These are phyloP conservation scores for Metschnikowia cubensis DNA, from an alignment of 805 yeast genomes.

Conservation along the genomic window DNA sequence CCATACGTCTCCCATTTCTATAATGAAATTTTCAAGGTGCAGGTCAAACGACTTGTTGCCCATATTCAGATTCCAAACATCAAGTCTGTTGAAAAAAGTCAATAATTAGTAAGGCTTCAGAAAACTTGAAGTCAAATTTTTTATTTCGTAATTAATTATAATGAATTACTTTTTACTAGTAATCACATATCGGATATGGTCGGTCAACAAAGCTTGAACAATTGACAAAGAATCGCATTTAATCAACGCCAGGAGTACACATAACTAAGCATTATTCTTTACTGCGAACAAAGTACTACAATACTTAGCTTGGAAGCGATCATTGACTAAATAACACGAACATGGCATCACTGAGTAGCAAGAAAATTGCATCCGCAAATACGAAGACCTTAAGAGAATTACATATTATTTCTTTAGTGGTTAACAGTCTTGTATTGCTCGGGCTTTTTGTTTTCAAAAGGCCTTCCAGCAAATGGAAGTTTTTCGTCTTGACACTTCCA, in stretches of 20 bases:
- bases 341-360: constrained; percentile 58
- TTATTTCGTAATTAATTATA: not conserved
- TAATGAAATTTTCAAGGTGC: constrained; percentile 18
- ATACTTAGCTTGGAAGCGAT: not conserved
- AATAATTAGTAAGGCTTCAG: constrained; percentile 1
- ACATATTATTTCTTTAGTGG: constrained; percentile 27
- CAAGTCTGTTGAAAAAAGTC: constrained; percentile 13
- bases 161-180: not conserved
- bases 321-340: not conserved
- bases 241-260: not conserved
- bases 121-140: not conserved
- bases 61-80: constrained; percentile 22
- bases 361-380: constrained; percentile 48
- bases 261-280: not conserved
- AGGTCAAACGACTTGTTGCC: constrained; percentile 17
- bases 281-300: not conserved
- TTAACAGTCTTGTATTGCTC: constrained; percentile 14
- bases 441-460: constrained; percentile 11
- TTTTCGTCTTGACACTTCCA: constrained; percentile 33
- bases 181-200: not conserved
- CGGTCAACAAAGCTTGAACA: not conserved
- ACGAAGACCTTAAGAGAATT: constrained; percentile 36
- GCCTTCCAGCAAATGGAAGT: constrained; percentile 19
- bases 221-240: not conserved
- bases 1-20: constrained; percentile 17